Evolutionary conservation across 2,329 filamentous ascomycete genomes (phyloP).

Genomic region (Colletotrichum plurivorum): DNA sequence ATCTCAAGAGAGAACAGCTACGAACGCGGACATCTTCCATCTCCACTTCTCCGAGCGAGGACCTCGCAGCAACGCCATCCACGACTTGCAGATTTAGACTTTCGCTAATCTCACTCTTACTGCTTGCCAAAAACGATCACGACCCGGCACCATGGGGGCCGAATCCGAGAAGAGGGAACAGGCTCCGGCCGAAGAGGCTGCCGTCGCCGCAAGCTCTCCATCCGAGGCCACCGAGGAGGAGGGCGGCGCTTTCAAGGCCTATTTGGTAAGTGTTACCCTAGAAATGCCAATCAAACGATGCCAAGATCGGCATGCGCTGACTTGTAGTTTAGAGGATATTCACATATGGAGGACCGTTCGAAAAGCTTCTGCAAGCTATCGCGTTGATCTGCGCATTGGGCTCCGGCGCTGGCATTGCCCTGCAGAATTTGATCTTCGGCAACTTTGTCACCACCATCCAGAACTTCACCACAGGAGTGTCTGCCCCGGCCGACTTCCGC

Average conservation of each 20-base stretch:
- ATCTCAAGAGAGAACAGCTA: background rate
- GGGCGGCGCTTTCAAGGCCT: conserved; percentile 41
- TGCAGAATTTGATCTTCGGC: conserved; percentile 57
- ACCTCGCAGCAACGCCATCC: no score
- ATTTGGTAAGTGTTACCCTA: conserved; percentile 27
- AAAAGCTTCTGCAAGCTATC: conserved; percentile 47
- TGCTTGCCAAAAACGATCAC: background rate
- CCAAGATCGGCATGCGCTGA: background rate
- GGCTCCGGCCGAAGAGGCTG: conserved; percentile 19
- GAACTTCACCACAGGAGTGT: conserved; percentile 48
- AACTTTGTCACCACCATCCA: conserved; percentile 53
- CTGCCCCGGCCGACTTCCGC: conserved; percentile 47
- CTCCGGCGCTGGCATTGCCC: conserved; percentile 54
- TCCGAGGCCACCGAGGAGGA: conserved; percentile 33
- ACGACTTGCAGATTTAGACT: no score
- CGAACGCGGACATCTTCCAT: background rate
- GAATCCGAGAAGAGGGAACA: conserved; percentile 27
- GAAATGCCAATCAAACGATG: background rate
- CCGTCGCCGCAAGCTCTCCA: conserved; percentile 17
- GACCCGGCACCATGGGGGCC: conserved; percentile 22
- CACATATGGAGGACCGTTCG: conserved; percentile 46
- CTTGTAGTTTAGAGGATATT: conserved; percentile 48
- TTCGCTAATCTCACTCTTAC: background rate
- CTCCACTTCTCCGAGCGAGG: background rate
- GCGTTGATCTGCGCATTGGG: conserved; percentile 51